phyloP scores from a whole-genome alignment of 371 early-diverging fungal genomes.

The Mucor sp. region DNA sequence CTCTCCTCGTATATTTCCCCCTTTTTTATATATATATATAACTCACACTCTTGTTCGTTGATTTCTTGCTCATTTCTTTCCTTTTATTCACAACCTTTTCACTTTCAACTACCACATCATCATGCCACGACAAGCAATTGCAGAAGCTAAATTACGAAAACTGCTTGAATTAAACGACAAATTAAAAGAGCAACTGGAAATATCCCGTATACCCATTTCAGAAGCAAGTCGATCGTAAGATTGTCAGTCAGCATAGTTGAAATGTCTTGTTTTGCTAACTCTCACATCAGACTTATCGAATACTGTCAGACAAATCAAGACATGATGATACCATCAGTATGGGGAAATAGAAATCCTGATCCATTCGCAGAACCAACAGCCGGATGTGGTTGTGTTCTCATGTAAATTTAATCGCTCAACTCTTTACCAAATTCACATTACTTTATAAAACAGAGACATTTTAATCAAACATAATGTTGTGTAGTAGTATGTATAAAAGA shows the following conservation, averaged over 20 bases:
- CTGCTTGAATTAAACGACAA: slow-evolving; percentile 48
- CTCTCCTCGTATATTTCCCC: background rate
- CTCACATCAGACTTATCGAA: slow-evolving; percentile 38
- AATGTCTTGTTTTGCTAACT: background rate
- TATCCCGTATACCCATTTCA: slow-evolving; percentile 48
- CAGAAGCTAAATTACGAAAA: slow-evolving; percentile 48
- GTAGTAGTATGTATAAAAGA: background rate
- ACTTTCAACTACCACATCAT: background rate
- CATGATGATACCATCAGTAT: slow-evolving; percentile 48
- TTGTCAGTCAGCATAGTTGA: background rate
- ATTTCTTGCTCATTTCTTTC: background rate
- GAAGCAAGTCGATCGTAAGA: slow-evolving; percentile 56
- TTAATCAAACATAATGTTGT: background rate
- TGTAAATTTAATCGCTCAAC: slow-evolving; percentile 20
- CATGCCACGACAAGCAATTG: slow-evolving; percentile 33
- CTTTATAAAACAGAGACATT: background rate
- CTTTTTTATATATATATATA: background rate
- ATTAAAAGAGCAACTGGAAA: slow-evolving; percentile 50
- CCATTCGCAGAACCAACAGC: slow-evolving; percentile 49
- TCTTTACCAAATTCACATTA: background rate
- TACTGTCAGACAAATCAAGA: slow-evolving; percentile 50
- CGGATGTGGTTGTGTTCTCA: slow-evolving; percentile 42
- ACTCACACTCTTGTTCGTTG: background rate
- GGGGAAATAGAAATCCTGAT: slow-evolving; percentile 46
- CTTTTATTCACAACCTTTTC: background rate